Evolutionary conservation across 2,329 filamentous ascomycete species (phyloP).

Genomic region (Metarhizium robertsii): DNA sequence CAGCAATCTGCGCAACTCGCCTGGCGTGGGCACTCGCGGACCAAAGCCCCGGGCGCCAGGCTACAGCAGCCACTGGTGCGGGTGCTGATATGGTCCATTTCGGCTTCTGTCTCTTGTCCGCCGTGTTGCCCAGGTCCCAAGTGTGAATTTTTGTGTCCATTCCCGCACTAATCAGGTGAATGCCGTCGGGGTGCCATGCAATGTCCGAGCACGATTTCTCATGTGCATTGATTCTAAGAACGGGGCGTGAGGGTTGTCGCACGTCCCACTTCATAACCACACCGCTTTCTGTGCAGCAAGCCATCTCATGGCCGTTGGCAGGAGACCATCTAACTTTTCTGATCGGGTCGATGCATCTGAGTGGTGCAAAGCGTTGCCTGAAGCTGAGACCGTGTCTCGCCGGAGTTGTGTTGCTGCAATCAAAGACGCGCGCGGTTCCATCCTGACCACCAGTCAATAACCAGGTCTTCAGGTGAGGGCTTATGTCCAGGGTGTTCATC

Average conservation of each 20-base stretch:
- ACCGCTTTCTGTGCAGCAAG: constrained; percentile 54
- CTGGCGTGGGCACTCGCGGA: constrained; percentile 53
- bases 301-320: constrained; percentile 50
- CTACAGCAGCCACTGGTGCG: constrained; percentile 47
- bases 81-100: constrained; percentile 53
- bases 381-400: constrained; percentile 43
- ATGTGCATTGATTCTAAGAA: constrained; percentile 52
- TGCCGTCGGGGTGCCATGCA: constrained; percentile 59
- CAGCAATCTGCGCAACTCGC: constrained; percentile 51
- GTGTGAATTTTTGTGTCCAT: constrained; percentile 53
- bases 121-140: constrained; percentile 53
- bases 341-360: constrained; percentile 34
- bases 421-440: constrained; percentile 52
- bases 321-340: constrained; percentile 59
- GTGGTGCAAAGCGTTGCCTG: constrained; percentile 31
- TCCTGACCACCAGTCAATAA: constrained; percentile 56
- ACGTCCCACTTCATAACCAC: constrained; percentile 57
- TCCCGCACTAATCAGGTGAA: constrained; percentile 55
- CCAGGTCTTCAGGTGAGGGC: constrained; percentile 47
- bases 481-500: constrained; percentile 54
- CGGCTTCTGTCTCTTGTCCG: constrained; percentile 55
- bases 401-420: constrained; percentile 38
- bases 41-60: constrained; percentile 58
- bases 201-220: constrained; percentile 51
- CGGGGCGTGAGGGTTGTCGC: constrained; percentile 40